Base-by-base conservation (phyloP, 768 basidiomycete species). In the Amanita pseudoporphyria region DNA sequence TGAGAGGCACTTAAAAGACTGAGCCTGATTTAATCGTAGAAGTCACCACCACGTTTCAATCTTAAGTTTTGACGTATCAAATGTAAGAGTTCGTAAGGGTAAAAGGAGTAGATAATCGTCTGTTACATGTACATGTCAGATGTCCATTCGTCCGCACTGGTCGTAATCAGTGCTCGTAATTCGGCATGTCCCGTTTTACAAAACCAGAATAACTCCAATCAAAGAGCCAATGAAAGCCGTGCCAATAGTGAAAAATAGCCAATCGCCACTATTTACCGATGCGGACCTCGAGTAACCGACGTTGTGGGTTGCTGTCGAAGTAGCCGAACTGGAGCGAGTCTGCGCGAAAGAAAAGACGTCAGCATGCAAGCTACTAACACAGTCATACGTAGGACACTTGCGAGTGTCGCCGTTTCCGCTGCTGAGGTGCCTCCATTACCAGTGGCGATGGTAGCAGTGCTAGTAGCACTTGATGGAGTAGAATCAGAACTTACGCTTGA, bases 171-270 rank as follows among this genome's bases (percentile, higher is more conserved):
- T 28, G 26, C 3, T 7, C 26, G 19, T 40, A 6, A 18, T n/a
- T 40, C 38, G 16, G n/a, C n/a, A n/a, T 40, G 4, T 24, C 16
- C 24, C 19, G 21, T 14, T 28, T 61, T 54, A 67, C 30, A 63
- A 47, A 14, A 64, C 33, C 9, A 65, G 22, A 22, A 63, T 32
- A 22, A 58, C 49, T 1, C 65, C 62, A 36, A 64, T 24, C 2
- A 56, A 57, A 12, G 62, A 62, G 5, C 59, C 58, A 14, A 60
- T 14, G 26, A 60, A 45, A 31, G 64, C 47, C 45, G 57, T 60
- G 53, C 61, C 62, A 47, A 62, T 31, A 46, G 59, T 53, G 46
- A 61, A 31, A 16, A 58, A 30, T n/a, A 62, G 4, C 33, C 55
- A 56, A 44, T 65, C 59, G 60, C 58, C 63, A 38, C 55, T 45